Conservation (phyloP, 2,329 filamentous ascomycete species). For the Sclerotinia glacialis region DNA sequence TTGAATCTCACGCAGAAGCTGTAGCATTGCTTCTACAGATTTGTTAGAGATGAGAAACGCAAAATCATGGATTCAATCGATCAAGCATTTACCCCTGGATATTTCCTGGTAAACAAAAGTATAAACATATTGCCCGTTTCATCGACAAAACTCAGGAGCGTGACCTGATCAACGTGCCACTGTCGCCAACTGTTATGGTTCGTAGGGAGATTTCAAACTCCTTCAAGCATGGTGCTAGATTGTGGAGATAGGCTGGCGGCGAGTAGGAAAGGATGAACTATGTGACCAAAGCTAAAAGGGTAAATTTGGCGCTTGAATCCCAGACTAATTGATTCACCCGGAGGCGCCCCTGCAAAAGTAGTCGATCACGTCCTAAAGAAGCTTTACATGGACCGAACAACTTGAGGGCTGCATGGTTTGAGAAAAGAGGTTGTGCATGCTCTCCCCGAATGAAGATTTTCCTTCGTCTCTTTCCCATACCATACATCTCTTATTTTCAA, state of each 20-base stretch:
- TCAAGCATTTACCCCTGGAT: neutral
- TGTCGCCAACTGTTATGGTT: neutral
- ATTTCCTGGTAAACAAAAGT: neutral
- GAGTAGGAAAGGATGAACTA: neutral
- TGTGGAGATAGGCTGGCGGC: neutral
- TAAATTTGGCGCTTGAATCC: neutral
- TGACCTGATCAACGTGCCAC: neutral
- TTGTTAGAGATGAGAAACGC: slow-evolving; percentile 1
- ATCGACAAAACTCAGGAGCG: neutral
- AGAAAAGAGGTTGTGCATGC: neutral
- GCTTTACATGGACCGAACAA: neutral
- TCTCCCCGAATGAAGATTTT: neutral
- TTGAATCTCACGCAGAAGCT: neutral
- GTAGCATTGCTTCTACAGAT: slow-evolving; percentile 5
- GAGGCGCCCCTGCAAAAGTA: neutral
- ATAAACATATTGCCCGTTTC: slow-evolving; percentile 8
- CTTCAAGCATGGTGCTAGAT: neutral
- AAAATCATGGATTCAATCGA: neutral
- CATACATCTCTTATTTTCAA: neutral
- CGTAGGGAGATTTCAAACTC: neutral
- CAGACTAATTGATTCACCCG: slow-evolving; percentile 4
- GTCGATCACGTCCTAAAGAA: slow-evolving; percentile 6
- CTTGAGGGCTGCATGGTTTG: slow-evolving; percentile 1
- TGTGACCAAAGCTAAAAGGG: slow-evolving; percentile 1
- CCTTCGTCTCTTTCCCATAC: neutral